Evolutionary conservation across 2,329 filamentous ascomycete species (phyloP), one percentile per base, ranked within the genome.

Genomic region (Fusarium verrucosum): DNA sequence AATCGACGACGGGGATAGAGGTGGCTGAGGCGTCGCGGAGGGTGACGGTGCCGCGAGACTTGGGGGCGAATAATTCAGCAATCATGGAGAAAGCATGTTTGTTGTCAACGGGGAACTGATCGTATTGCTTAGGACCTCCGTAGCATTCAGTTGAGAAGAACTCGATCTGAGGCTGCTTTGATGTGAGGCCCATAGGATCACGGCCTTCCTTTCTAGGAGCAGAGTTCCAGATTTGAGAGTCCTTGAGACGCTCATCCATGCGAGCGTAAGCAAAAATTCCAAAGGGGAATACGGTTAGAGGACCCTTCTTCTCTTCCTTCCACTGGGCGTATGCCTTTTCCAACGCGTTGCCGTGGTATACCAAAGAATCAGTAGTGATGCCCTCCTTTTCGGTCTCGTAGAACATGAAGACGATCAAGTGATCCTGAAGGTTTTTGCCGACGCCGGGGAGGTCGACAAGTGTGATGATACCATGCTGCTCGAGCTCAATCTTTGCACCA

Each of bases 131-230:
- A 0, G 86, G 85, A 0, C 85, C 85, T 5, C 85, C 85, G 63
- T 87, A 88, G 67, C 83, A 84, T 69, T 88, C 86, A 0, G 86
- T 88, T 28, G 80, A 85, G 75, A 87, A 89, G 73, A 87, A 83
- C 67, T 89, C 87, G 44, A 87, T 72, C 66, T 88, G 86, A 0
- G 87, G 85, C 68, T 89, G 87, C 7, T 74, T 72, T 0, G 78
- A 74, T 0, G 81, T 82, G 16, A 89, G 75, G 17, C 83, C 85
- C 87, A 90, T 89, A 0, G 87, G 85, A 65, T 89, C 87, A 6
- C 87, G 83, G 5, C 83, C 84, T 23, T 78, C 73, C 32, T 76
- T 50, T 7, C 81, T 78, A 0, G 79, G 75, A 1, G 85, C 83
- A 6, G 78, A 75, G 4, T 78, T 78, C 87, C 87, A 89, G 8